Percentiles rank a stretch among this genome's conserved stretches.
These are phyloP conservation scores for Petunia secreta DNA, from an alignment of 257 asterid genomes.

Conservation along the genomic window DNA sequence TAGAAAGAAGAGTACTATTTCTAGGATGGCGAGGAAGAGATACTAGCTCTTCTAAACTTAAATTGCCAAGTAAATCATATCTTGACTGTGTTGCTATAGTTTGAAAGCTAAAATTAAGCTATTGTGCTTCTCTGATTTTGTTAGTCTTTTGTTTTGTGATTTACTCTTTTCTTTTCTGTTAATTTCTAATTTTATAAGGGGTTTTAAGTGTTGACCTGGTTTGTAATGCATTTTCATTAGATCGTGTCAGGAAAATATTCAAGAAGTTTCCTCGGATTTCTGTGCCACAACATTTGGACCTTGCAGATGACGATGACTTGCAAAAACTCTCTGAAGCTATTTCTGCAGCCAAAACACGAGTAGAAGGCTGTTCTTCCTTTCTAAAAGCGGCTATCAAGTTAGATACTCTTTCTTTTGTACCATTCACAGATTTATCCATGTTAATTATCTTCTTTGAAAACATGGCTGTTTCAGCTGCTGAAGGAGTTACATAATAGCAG, in stretches of 20 bases:
- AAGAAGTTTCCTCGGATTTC: constrained; percentile 75
- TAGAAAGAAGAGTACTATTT: neutral
- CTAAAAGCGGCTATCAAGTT: constrained; percentile 85
- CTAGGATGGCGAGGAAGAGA: constrained; percentile 2
- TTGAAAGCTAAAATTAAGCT: neutral
- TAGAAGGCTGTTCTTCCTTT: constrained; percentile 87
- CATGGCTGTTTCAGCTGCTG: neutral
- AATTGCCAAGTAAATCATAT: constrained; percentile 13
- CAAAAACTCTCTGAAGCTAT: constrained; percentile 85
- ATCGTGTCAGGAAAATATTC: constrained; percentile 75
- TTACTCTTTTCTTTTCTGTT: neutral
- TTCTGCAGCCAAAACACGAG: constrained; percentile 90
- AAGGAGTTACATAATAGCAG: neutral
- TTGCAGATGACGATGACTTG: constrained; percentile 84
- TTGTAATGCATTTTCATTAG: constrained; percentile 49
- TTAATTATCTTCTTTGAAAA: neutral
- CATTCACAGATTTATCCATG: neutral
- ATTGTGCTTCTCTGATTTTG: neutral
- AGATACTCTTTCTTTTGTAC: constrained; percentile 34
- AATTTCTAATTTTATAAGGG: constrained; percentile 12
- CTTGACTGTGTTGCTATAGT: neutral
- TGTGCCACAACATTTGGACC: constrained; percentile 85
- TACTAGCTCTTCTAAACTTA: neutral
- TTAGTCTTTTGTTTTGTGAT: neutral
- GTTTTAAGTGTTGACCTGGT: constrained; percentile 28